These are phyloP conservation scores for Fusarium illudens DNA, from an alignment of 2,329 filamentous ascomycete species.

Conservation along the genomic window DNA sequence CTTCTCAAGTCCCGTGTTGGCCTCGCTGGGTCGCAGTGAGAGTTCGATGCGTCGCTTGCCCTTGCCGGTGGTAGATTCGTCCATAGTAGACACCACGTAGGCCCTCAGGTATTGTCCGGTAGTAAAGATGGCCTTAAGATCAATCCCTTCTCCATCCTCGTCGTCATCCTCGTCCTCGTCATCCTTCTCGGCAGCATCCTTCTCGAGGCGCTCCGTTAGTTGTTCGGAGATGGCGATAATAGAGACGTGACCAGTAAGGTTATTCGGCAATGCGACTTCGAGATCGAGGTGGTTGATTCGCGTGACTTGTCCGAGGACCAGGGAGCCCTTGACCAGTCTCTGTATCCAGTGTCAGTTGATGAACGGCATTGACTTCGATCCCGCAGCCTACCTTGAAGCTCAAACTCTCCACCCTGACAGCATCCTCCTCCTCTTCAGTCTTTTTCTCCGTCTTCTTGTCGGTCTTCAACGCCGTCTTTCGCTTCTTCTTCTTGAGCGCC, in stretches of 20 bases:
- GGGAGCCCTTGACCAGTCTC: conserved; percentile 84
- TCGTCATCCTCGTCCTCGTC: conserved; percentile 63
- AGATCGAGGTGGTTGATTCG: conserved; percentile 83
- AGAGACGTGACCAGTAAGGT: conserved; percentile 86
- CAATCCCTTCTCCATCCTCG: conserved; percentile 66
- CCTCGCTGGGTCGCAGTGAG: conserved; percentile 79
- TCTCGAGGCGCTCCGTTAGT: conserved; percentile 79
- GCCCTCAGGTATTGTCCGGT: conserved; percentile 89
- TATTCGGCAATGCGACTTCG: conserved; percentile 87
- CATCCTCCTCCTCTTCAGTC: conserved; percentile 55
- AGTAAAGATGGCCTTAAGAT: conserved; percentile 78
- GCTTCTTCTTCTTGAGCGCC: conserved; percentile 61
- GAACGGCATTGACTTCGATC: conserved; percentile 5
- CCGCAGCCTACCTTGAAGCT: conserved; percentile 77
- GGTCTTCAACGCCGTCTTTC: conserved; percentile 61
- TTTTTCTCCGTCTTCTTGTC: conserved; percentile 61
- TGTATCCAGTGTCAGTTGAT: conserved; percentile 50
- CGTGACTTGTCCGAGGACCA: conserved; percentile 86
- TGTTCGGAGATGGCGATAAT: conserved; percentile 89
- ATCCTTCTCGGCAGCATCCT: conserved; percentile 62
- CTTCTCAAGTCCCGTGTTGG: conserved; percentile 78
- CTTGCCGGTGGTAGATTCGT: conserved; percentile 69
- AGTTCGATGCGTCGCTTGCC: conserved; percentile 85
- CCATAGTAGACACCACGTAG: conserved; percentile 80
- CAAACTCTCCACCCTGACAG: conserved; percentile 81